These are phyloP conservation scores for Colletotrichum musicola DNA, from an alignment of 2,329 filamentous ascomycete species.

Conservation along the genomic window DNA sequence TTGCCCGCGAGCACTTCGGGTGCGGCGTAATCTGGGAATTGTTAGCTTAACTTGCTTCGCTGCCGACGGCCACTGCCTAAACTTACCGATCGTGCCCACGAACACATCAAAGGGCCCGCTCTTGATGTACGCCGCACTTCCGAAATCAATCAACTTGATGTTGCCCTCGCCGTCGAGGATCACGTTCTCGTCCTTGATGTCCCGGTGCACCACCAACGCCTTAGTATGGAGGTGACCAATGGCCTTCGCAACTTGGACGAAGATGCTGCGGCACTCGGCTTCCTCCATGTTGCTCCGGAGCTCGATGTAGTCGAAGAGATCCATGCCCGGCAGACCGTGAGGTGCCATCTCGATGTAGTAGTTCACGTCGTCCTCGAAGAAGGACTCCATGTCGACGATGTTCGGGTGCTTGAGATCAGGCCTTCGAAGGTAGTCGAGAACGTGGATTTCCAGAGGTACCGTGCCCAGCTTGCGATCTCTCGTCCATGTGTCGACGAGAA, in stretches of 20 bases:
- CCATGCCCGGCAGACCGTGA: constrained; percentile 96
- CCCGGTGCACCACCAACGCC: constrained; percentile 92
- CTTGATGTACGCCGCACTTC: constrained; percentile 97
- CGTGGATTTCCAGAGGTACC: constrained; percentile 96
- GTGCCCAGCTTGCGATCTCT: constrained; percentile 92
- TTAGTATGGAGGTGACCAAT: constrained; percentile 92
- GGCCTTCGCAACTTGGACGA: constrained; percentile 90
- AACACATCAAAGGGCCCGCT: constrained; percentile 99
- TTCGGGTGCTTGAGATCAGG: constrained; percentile 77
- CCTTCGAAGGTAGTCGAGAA: constrained; percentile 89
- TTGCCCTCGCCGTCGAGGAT: constrained; percentile 94
- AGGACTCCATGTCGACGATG: constrained; percentile 80
- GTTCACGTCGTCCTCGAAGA: constrained; percentile 85
- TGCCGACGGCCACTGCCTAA: background rate
- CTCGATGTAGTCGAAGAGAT: constrained; percentile 99
- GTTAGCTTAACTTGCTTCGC: background rate
- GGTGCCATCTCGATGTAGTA: constrained; percentile 99
- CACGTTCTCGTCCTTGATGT: constrained; percentile 99
- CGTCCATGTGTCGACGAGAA: constrained; percentile 98
- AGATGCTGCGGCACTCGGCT: constrained; percentile 92
- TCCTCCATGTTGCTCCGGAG: constrained; percentile 97
- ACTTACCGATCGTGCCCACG: constrained; percentile 95
- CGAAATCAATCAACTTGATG: constrained; percentile 98
- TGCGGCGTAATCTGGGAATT: constrained; percentile 86
- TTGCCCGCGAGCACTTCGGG: constrained; percentile 96